These are phyloP conservation scores for Tephrocybe sp. DNA, from an alignment of 768 basidiomycete species.

Conservation along the genomic window DNA sequence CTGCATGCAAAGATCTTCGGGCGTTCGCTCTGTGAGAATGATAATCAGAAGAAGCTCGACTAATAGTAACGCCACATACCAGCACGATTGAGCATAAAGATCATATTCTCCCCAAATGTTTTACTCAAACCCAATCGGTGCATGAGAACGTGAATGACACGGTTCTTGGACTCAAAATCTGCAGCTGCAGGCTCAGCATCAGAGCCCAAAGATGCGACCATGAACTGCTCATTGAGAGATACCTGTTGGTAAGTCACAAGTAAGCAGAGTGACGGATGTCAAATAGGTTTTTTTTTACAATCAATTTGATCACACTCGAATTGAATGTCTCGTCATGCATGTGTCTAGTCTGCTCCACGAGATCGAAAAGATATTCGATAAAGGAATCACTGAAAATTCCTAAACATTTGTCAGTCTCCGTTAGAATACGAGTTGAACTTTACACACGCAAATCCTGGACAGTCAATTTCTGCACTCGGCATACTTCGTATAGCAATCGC, in stretches of 20 bases:
- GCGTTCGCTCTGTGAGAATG: slow-evolving; percentile 58
- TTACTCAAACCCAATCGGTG: slow-evolving; percentile 82
- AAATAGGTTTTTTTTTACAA: slow-evolving; percentile 58
- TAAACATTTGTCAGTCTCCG: slow-evolving; percentile 33
- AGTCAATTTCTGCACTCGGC: slow-evolving; percentile 82
- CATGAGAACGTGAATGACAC: slow-evolving; percentile 80
- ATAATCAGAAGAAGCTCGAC: not conserved
- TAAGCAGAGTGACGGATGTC: not conserved
- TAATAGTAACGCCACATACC: slow-evolving; percentile 45
- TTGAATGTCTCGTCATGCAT: slow-evolving; percentile 92
- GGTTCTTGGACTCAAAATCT: slow-evolving; percentile 54
- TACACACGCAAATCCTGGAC: slow-evolving; percentile 73
- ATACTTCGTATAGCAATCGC: slow-evolving; percentile 86
- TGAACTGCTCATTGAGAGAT: slow-evolving; percentile 96
- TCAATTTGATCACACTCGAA: slow-evolving; percentile 91
- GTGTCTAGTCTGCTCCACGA: slow-evolving; percentile 88
- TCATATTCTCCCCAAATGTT: slow-evolving; percentile 97
- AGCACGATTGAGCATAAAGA: slow-evolving; percentile 97
- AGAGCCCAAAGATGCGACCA: slow-evolving; percentile 72
- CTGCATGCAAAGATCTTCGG: slow-evolving; percentile 94
- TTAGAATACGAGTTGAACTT: not conserved
- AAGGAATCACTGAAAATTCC: slow-evolving; percentile 81
- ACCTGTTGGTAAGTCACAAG: slow-evolving; percentile 46
- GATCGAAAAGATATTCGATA: slow-evolving; percentile 86
- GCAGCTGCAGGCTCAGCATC: slow-evolving; percentile 23